Base-by-base conservation (phyloP, 192 early-diverging fungal genomes). In the Diversispora epigaea region DNA sequence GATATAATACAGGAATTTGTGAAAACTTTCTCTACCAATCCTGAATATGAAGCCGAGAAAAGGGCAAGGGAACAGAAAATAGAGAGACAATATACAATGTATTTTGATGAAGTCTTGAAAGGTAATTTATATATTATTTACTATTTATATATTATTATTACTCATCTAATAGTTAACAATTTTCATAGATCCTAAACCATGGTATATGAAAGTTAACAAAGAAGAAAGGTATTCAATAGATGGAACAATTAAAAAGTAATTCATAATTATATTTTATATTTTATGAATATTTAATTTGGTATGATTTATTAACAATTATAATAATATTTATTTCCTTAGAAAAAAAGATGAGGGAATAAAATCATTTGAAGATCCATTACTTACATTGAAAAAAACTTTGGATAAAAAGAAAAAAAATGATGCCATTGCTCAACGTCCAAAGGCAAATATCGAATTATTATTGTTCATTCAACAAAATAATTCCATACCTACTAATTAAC, bases 71-170 rank as follows among this genome's bases (percentile, higher is more conserved):
- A 88, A 46, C 77, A 83, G 4, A 83, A 89, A 58, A 81, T 81
- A 77, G 85, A 90, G 47, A 80, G 82, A 39, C 77, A 88, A 22
- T 82, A 82, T 57, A 90, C 90, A 6, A 89, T 86, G 89, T 90
- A 91, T 80, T 79, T 91, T n/a, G 91, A 81, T 68, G 80, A 84
- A 50, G 83, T 63, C 4, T 49, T 77, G 9, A 80, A 77, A 77
- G 80, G 78, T 80, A 65, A 73, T 32, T 39, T 21, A 49, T 21
- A 10, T 47, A 12, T 41, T 45, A n/a, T 32, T 32, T 39, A 12
- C 49, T 12, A 40, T 15, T 70, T 70, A 17, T 6, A 17, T 32
- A 3, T 5, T 54, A 12, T 70, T 50, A 32, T 25, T 49, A 40
- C 7, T 50, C 6, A 6, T 55, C 17, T 21, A n/a, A 19, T 1